A percentile compares a stretch with the other conserved stretches of the same genome.
phyloP scores from a whole-genome alignment of 2,329 filamentous ascomycete species.

The Colletotrichum neosansevieriae region DNA sequence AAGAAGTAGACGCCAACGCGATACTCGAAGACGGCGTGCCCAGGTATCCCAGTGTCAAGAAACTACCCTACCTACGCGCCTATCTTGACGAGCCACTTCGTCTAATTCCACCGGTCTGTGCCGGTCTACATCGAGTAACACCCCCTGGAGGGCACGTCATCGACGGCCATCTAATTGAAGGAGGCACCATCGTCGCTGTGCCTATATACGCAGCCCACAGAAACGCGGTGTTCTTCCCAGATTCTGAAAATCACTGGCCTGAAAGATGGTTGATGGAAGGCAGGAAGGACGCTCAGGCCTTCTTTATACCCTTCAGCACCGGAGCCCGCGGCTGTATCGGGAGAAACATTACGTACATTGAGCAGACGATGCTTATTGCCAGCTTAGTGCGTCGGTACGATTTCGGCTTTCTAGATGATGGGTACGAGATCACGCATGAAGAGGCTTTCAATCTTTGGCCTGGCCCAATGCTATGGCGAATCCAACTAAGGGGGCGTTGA shows the following conservation, averaged over 20 bases:
- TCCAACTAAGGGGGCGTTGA: background rate
- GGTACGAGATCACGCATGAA: background rate
- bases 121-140: conserved; percentile 57
- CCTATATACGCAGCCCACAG: conserved; percentile 46
- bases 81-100: conserved; percentile 64
- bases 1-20: background rate
- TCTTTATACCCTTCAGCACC: conserved; percentile 53
- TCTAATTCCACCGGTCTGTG: conserved; percentile 56
- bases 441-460: conserved; percentile 6
- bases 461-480: background rate
- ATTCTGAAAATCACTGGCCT: conserved; percentile 44
- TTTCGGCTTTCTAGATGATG: conserved; percentile 44
- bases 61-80: conserved; percentile 64
- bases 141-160: conserved; percentile 58
- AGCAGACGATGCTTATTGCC: conserved; percentile 58
- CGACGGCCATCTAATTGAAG: conserved; percentile 57
- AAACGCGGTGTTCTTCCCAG: conserved; percentile 9
- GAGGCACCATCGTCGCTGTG: conserved; percentile 57
- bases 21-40: conserved; percentile 42
- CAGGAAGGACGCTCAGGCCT: conserved; percentile 51
- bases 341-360: conserved; percentile 54
- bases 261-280: conserved; percentile 54
- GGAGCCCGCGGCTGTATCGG: conserved; percentile 44
- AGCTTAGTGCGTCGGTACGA: conserved; percentile 57
- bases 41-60: conserved; percentile 62